These are phyloP conservation scores for Graphiopsis chlorocephala DNA, from an alignment of 2,329 filamentous ascomycete species.

Conservation along the genomic window DNA sequence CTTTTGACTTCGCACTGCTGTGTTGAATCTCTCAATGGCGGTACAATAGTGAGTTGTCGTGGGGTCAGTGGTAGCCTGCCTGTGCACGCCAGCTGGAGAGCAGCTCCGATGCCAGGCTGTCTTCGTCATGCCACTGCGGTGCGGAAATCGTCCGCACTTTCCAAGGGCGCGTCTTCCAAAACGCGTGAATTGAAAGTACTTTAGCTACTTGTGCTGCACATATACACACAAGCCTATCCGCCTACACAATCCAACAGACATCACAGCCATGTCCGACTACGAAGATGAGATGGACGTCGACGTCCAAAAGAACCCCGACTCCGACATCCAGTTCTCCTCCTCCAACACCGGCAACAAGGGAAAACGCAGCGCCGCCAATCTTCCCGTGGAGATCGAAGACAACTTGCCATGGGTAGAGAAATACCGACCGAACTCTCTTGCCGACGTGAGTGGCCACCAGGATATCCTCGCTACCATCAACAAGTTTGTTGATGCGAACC, in stretches of 20 bases:
- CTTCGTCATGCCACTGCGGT: neutral
- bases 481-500: conserved; percentile 92
- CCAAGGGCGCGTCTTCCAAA: neutral
- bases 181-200: neutral
- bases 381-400: conserved; percentile 91
- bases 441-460: conserved; percentile 93
- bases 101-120: neutral
- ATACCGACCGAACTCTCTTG: conserved; percentile 82
- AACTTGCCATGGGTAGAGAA: conserved; percentile 98
- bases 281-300: conserved; percentile 65
- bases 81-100: neutral
- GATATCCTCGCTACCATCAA: conserved; percentile 98
- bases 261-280: conserved; percentile 50
- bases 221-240: neutral
- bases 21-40: neutral
- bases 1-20: neutral
- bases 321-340: conserved; percentile 66
- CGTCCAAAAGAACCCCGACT: conserved; percentile 52
- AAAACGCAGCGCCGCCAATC: conserved; percentile 86
- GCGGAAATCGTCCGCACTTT: neutral
- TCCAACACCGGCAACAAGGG: conserved; percentile 69
- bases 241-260: neutral
- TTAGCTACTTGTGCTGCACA: neutral
- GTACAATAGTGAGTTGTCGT: neutral
- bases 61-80: neutral